Base-by-base conservation (phyloP, 768 basidiomycete species). In the Rhizopogon sp. region DNA sequence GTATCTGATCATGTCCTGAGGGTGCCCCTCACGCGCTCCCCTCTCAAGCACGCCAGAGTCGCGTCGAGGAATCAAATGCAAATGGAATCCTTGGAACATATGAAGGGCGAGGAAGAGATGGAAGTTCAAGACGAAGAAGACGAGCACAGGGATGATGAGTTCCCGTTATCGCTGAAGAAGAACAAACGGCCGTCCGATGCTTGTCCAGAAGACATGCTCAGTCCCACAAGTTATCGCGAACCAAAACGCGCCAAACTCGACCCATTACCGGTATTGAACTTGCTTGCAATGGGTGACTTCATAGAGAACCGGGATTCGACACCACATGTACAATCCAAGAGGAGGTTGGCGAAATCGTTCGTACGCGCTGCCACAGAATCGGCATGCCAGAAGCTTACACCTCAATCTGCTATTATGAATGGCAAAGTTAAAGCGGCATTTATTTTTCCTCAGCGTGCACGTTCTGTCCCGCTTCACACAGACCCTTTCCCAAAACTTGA, bases 31-130 rank as follows among this genome's bases (percentile, higher is more conserved):
- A 57, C 74, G 35, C 67, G 70, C 29, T 83, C 81, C 20, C 81
- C 82, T 2, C 70, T 83, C 69, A 83, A 83, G 64, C 70, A 74
- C 62, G 81, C 81, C 49, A 73, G 75, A 47, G 74, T 61, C 51
- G 65, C 74, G 11, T 54, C 44, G 5, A 42, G 44, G 51, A 25
- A 29, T 5, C 9, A 46, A 25, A 54, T 16, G 7, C 17, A 17
- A 37, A 43, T 42, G 39, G 49, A 50, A 11, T 43, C 41, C 43
- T 22, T 11, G 2, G 44, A 28, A 54, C 42, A 49, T 33, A 46
- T 33, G 14, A 51, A 39, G 33, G 49, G 47, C 0, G 49, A 43
- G 16, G 31, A 44, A 31, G n/a, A 17, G 11, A 54, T 53, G 55
- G 28, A 44, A 7, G 28, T 16, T 17, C 58, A 61, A 41, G 60